Evolutionary conservation across 1,139 yeast genomes (phyloP), one percentile per base, ranked within the genome.

Genomic region (Blastobotrys serpentis): DNA sequence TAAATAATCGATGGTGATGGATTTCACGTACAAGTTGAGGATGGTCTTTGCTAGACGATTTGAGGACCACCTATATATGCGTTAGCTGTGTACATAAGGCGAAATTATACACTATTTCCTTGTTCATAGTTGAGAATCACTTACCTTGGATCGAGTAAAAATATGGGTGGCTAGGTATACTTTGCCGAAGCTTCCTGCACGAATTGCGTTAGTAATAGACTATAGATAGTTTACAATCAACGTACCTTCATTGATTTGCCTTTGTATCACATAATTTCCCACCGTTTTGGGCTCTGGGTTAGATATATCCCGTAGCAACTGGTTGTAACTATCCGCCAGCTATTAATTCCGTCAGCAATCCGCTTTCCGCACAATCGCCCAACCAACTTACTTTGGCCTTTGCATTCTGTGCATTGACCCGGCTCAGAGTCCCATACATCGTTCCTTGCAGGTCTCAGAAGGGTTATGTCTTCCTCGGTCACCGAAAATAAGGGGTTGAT

Each of bases 1-100:
- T 78, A 57, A 92, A 80, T 62, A 87, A 94, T 47, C 87, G 75
- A 61, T 90, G 94, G 63, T 89, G 94, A 62, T 86, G 89, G 30
- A 88, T 88, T 61, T 92, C 98, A 52, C 97, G 73, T 25, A 90
- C 95, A n/a, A 92, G 76, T 60, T 89, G 89, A 23, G 95, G 90
- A 63, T 87, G 95, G 50, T 78, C 79, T 48, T 83, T 79, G n/a
- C 78, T 73, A 1, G 97, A 95, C 51, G 92, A 84, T 61, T 92
- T 92, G 50, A 92, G 68, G 23, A 94, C 98, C 3, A 71, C 75
- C 66, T 65, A 42, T 7, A 22, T n/a, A 8, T 21, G 14, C 10
- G 45, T 33, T 33, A 13, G 18, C 18, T 7, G 13, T 6, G 5
- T 23, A 23, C 10, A 23, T 6, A 23, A 23, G n/a, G n/a, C n/a